Evolutionary conservation across 495 filamentous ascomycete genomes (phyloP).

Genomic region (Lasiosphaeria hispida): DNA sequence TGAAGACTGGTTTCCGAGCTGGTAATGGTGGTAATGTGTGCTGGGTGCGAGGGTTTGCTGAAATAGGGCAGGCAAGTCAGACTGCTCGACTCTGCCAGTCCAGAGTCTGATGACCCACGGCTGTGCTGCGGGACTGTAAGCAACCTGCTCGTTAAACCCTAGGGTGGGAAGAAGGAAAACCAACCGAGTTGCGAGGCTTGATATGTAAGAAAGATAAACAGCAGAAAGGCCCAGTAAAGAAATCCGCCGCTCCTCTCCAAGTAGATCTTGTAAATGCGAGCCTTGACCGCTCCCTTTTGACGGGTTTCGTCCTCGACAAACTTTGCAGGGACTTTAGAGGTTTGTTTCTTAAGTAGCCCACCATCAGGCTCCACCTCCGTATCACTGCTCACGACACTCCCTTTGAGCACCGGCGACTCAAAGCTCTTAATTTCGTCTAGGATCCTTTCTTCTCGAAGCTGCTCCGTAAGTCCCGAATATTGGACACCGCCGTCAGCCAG

Average conservation of each 20-base stretch:
- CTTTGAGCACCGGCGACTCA: constrained; percentile 31
- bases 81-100: constrained; percentile 45
- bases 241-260: constrained; percentile 61
- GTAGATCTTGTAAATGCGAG: constrained; percentile 58
- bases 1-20: too few species aligned
- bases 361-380: constrained; percentile 30
- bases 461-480: constrained; percentile 54
- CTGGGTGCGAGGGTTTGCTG: too few species aligned
- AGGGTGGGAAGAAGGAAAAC: too few species aligned
- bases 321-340: constrained; percentile 45
- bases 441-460: constrained; percentile 47
- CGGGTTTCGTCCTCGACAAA: constrained; percentile 68
- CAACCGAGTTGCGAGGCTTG: constrained; percentile 47
- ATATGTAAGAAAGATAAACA: too few species aligned
- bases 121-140: constrained; percentile 22
- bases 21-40: too few species aligned
- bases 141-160: too few species aligned
- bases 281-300: constrained; percentile 59
- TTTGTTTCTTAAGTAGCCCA: constrained; percentile 35
- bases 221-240: constrained; percentile 55
- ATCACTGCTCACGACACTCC: constrained; percentile 3
- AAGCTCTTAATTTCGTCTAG: constrained; percentile 55
- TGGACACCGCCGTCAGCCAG: constrained; percentile 63
- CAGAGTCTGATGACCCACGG: constrained; percentile 66
- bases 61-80: too few species aligned